Base-by-base conservation (phyloP, 2,329 filamentous ascomycete species). In the Apiospora koreana region DNA sequence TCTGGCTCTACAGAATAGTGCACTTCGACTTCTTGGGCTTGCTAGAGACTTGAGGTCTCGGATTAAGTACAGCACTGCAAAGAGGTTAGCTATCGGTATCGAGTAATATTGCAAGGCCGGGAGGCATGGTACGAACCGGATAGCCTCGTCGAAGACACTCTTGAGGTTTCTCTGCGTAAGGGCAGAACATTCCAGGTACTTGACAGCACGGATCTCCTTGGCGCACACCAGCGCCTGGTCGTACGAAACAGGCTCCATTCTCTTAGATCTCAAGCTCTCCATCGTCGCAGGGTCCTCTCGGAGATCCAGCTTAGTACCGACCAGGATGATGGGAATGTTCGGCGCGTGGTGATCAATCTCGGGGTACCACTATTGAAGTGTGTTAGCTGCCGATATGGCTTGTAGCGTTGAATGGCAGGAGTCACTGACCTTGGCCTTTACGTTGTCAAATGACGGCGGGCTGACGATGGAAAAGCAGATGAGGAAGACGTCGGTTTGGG, bases 391-490 rank as follows among this genome's bases (percentile, higher is more conserved):
- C 14, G 21, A 23, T 28, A 23, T 43, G 31, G 25, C 43, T 46
- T 14, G 3, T 2, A 43, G 42, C 3, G 35, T 21, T 14, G 3
- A 3, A 14, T 10, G 31, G 38, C 12, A 9, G 31, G 9, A 38
- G 31, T 9, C 9, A 79, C 86, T 75, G 86, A 97, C 95, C 92
- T 98, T 99, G 72, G 95, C 95, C 85, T 94, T 96, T 81, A 99
- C 95, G 90, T 99, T 99, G 84, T 98, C 96, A 80, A 98, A 98
- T 42, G 95, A 98, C 28, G 96, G 94, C 66, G 95, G 95, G 90
- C 93, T 97, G 83, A 98, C 95, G 80, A 98, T 97, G 75, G 95
- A 98, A 85, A 98, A 98, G 85, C 95, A 98, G 81, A 98, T 98
- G 75, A 98, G 87, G 84, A 98, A 98, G 66, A 98, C 96, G 79